Conservation (phyloP, 2,329 filamentous ascomycete genomes). For the Aspergillus sp. region DNA sequence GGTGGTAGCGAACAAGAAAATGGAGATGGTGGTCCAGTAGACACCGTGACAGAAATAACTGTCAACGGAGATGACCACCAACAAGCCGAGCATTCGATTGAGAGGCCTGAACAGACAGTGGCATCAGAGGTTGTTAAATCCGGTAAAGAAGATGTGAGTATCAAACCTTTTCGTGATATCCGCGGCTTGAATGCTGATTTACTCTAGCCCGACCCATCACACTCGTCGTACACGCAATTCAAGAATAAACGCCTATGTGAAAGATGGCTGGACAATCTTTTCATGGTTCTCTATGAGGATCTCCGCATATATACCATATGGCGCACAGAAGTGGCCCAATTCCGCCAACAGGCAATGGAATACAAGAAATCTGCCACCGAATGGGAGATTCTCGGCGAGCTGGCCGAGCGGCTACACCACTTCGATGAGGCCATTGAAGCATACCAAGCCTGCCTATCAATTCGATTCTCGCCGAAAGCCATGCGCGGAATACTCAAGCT, state of each 20-base stretch:
- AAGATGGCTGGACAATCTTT: constrained; percentile 95
- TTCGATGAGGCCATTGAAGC: constrained; percentile 89
- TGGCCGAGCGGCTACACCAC: constrained; percentile 91
- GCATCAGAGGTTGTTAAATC: constrained; percentile 75
- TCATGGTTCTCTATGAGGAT: constrained; percentile 99
- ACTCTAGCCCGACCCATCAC: constrained; percentile 60
- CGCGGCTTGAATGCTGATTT: neutral
- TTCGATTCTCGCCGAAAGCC: constrained; percentile 91
- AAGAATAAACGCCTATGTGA: constrained; percentile 97
- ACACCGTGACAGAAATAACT: constrained; percentile 24
- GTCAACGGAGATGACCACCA: constrained; percentile 34
- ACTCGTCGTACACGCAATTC: constrained; percentile 80
- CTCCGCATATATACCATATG: constrained; percentile 98
- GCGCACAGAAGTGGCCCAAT: constrained; percentile 97
- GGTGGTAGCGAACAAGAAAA: constrained; percentile 32
- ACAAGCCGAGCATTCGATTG: constrained; percentile 52
- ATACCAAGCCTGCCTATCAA: constrained; percentile 81
- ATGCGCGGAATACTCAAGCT: constrained; percentile 79
- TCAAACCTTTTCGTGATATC: neutral
- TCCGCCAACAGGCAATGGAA: constrained; percentile 85
- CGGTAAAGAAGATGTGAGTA: constrained; percentile 67
- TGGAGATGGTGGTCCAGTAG: constrained; percentile 30
- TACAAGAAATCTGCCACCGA: constrained; percentile 97
- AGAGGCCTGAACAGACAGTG: constrained; percentile 77
- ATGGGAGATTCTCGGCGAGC: constrained; percentile 94